A percentile compares a stretch with the other conserved stretches of the same genome.
These are phyloP conservation scores for Jamesozyma rosinii DNA, from an alignment of 805 yeast species.

Conservation along the genomic window DNA sequence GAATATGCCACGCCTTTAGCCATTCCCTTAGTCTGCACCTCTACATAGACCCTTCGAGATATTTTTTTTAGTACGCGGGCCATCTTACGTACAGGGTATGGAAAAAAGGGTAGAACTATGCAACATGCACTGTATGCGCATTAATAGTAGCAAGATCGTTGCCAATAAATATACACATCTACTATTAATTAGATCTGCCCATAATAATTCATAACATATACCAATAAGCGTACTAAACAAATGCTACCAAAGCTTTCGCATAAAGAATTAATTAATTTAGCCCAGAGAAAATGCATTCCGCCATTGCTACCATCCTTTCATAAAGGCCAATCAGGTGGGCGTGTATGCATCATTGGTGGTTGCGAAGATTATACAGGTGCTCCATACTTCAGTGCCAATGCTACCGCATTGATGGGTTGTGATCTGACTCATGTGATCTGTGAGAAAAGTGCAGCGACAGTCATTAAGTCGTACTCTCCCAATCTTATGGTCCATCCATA, in stretches of 20 bases:
- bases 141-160: too few relatives aligned
- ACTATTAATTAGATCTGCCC: too few relatives aligned
- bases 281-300: constrained; percentile 51
- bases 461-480: constrained; percentile 83
- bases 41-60: too few relatives aligned
- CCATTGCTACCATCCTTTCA: constrained; percentile 64
- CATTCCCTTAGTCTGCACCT: too few relatives aligned
- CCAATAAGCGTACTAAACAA: not conserved
- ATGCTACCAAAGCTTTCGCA: constrained; percentile 17
- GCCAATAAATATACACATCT: too few relatives aligned
- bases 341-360: constrained; percentile 84
- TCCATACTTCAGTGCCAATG: constrained; percentile 81
- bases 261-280: constrained; percentile 40
- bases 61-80: too few relatives aligned
- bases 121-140: too few relatives aligned
- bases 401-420: constrained; percentile 76
- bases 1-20: too few relatives aligned
- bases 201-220: too few relatives aligned
- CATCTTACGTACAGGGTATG: too few relatives aligned
- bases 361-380: constrained; percentile 96
- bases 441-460: constrained; percentile 64
- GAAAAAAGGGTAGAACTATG: too few relatives aligned
- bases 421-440: constrained; percentile 89
- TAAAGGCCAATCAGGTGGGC: constrained; percentile 91
- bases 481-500: constrained; percentile 96